These are phyloP conservation scores for Talaromyces sp. DNA, from an alignment of 2,329 filamentous ascomycete genomes.

Conservation along the genomic window DNA sequence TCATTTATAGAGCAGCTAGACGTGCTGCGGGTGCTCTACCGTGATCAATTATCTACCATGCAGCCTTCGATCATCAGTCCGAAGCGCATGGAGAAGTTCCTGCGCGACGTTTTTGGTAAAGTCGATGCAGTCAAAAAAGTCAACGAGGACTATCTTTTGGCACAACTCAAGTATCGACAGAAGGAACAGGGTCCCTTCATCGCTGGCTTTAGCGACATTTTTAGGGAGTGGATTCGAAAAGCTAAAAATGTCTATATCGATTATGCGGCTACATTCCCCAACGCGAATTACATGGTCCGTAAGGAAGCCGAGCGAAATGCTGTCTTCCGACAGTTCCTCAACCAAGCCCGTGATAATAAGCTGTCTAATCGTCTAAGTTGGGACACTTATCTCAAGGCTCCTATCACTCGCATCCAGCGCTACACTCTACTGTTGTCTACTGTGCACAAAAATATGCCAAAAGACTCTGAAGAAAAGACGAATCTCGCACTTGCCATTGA, in stretches of 20 bases:
- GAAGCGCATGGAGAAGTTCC: conserved; percentile 73
- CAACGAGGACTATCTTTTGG: conserved; percentile 87
- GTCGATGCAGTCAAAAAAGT: conserved; percentile 83
- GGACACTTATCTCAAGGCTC: conserved; percentile 91
- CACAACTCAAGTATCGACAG: conserved; percentile 93
- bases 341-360: conserved; percentile 73
- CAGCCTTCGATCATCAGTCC: conserved; percentile 78
- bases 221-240: conserved; percentile 97
- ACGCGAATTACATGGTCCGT: conserved; percentile 76
- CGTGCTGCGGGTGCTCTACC: conserved; percentile 78
- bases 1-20: conserved; percentile 85
- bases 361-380: conserved; percentile 80
- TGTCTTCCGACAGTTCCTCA: conserved; percentile 80
- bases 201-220: conserved; percentile 90
- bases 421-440: conserved; percentile 81
- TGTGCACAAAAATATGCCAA: conserved; percentile 76
- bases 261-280: conserved; percentile 83
- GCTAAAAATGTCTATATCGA: conserved; percentile 85
- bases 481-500: conserved; percentile 81
- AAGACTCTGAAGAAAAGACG: conserved; percentile 83
- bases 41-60: conserved; percentile 69
- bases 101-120: conserved; percentile 84
- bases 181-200: conserved; percentile 96
- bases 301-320: conserved; percentile 82
- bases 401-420: conserved; percentile 86